These are phyloP conservation scores for Chiua virens DNA, from an alignment of 768 basidiomycete genomes.

Conservation along the genomic window DNA sequence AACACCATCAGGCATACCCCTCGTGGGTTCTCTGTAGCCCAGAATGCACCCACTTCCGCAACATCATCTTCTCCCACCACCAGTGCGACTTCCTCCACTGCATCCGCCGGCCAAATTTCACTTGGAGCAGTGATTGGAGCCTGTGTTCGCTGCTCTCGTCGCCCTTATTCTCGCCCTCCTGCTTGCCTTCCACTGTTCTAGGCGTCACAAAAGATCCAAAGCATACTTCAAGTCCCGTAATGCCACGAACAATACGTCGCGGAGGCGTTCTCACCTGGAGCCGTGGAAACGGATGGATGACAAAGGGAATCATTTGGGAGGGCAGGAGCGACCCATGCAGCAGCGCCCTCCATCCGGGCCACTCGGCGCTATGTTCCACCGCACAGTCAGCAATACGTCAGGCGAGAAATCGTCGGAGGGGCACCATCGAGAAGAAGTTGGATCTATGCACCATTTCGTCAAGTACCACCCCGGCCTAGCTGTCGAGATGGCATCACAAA, in stretches of 20 bases:
- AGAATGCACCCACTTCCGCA: not conserved
- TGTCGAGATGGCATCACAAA: slow-evolving; percentile 46
- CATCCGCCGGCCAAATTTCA: slow-evolving; percentile 25
- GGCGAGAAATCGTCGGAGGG: slow-evolving; percentile 45
- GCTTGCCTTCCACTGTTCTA: slow-evolving; percentile 55
- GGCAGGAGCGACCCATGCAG: slow-evolving; percentile 39
- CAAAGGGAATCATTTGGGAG: slow-evolving; percentile 45
- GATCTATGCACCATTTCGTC: slow-evolving; percentile 45
- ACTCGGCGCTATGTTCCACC: slow-evolving; percentile 63
- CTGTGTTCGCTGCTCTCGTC: slow-evolving; percentile 58
- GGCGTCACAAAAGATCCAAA: slow-evolving; percentile 28
- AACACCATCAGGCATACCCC: slow-evolving; percentile 10
- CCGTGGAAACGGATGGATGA: slow-evolving; percentile 62
- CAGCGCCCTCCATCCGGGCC: slow-evolving; percentile 42
- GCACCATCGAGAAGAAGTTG: slow-evolving; percentile 31
- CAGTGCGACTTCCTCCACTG: slow-evolving; percentile 1
- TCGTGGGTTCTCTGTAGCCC: slow-evolving; percentile 1
- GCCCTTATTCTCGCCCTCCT: slow-evolving; percentile 52
- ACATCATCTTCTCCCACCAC: slow-evolving; percentile 12
- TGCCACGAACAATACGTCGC: slow-evolving; percentile 42
- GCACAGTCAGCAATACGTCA: slow-evolving; percentile 53
- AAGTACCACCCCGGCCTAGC: slow-evolving; percentile 59
- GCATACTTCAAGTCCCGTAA: slow-evolving; percentile 36
- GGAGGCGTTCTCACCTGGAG: slow-evolving; percentile 43
- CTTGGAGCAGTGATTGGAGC: slow-evolving; percentile 58